Conservation (phyloP, 768 basidiomycete genomes). For the Aureoboletus auriporus region DNA sequence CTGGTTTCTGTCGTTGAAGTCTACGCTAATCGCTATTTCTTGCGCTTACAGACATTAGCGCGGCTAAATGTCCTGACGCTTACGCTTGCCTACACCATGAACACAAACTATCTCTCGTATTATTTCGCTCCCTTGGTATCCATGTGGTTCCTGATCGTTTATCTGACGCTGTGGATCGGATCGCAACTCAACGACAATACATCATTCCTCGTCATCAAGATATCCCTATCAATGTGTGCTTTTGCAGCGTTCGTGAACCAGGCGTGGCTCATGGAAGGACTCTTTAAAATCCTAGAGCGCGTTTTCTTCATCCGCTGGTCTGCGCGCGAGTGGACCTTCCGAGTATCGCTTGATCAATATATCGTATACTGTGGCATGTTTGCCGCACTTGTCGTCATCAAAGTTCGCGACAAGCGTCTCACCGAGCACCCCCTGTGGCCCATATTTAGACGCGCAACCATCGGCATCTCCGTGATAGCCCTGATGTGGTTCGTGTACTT, state of each 20-base stretch:
- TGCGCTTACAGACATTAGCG: slow-evolving; percentile 59
- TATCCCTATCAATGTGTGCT: slow-evolving; percentile 57
- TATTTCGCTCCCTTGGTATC: slow-evolving; percentile 90
- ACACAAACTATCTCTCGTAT: slow-evolving; percentile 87
- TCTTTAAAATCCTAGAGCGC: slow-evolving; percentile 62
- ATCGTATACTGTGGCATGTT: slow-evolving; percentile 89
- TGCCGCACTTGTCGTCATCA: slow-evolving; percentile 66
- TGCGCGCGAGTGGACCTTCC: slow-evolving; percentile 83
- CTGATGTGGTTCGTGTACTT: slow-evolving; percentile 81
- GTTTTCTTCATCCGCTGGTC: slow-evolving; percentile 80
- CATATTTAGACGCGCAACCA: slow-evolving; percentile 41
- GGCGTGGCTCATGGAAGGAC: slow-evolving; percentile 53
- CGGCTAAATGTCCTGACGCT: slow-evolving; percentile 83
- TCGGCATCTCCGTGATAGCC: slow-evolving; percentile 47
- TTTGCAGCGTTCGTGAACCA: slow-evolving; percentile 66
- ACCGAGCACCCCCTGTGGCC: slow-evolving; percentile 69
- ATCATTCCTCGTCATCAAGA: slow-evolving; percentile 65
- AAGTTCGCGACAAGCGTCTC: slow-evolving; percentile 68
- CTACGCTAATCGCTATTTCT: slow-evolving; percentile 1
- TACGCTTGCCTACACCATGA: slow-evolving; percentile 83
- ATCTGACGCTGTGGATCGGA: slow-evolving; percentile 70
- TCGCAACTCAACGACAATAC: slow-evolving; percentile 69
- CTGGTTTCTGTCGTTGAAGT: background rate
- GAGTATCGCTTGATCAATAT: slow-evolving; percentile 84
- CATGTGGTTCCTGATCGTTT: slow-evolving; percentile 87